phyloP scores from a whole-genome alignment of 2,329 filamentous ascomycete genomes.

The Talaromyces marneffei region DNA sequence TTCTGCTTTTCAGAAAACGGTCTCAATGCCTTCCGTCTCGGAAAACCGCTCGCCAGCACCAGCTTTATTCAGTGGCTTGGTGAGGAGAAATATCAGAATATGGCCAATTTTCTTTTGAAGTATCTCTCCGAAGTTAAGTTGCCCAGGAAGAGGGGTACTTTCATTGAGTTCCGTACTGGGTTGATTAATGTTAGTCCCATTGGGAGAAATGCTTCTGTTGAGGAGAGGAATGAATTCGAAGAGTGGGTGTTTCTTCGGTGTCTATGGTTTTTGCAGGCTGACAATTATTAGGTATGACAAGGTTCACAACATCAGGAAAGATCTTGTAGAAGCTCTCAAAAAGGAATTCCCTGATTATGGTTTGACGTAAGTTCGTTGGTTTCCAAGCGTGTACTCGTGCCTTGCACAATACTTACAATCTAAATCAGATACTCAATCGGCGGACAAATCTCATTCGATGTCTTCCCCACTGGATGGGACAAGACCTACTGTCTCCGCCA shows the following conservation, averaged over 20 bases:
- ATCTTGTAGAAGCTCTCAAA: constrained; percentile 69
- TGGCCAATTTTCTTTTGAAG: constrained; percentile 54
- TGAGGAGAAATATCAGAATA: constrained; percentile 64
- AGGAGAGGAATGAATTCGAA: constrained; percentile 79
- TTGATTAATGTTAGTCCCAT: constrained; percentile 61
- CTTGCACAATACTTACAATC: neutral
- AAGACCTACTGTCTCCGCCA: constrained; percentile 95
- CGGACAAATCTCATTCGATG: constrained; percentile 96
- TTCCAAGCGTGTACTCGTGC: neutral
- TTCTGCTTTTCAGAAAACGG: constrained; percentile 98
- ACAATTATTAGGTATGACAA: constrained; percentile 59
- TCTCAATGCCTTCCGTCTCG: constrained; percentile 81
- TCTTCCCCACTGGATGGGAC: constrained; percentile 96
- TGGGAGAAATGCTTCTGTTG: constrained; percentile 71
- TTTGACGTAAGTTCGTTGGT: constrained; percentile 61
- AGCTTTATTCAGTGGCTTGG: constrained; percentile 91
- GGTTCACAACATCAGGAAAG: constrained; percentile 66
- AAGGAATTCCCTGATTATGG: constrained; percentile 78
- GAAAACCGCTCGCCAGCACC: constrained; percentile 66
- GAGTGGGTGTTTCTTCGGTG: constrained; percentile 33
- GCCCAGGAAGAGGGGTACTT: constrained; percentile 61
- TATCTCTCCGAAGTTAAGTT: constrained; percentile 58
- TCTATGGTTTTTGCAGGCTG: neutral
- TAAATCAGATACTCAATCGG: constrained; percentile 75
- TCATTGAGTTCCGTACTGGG: constrained; percentile 60